Evolutionary conservation across 73 alveolate species (phyloP).

Genomic region (Symbiodinium natans): DNA sequence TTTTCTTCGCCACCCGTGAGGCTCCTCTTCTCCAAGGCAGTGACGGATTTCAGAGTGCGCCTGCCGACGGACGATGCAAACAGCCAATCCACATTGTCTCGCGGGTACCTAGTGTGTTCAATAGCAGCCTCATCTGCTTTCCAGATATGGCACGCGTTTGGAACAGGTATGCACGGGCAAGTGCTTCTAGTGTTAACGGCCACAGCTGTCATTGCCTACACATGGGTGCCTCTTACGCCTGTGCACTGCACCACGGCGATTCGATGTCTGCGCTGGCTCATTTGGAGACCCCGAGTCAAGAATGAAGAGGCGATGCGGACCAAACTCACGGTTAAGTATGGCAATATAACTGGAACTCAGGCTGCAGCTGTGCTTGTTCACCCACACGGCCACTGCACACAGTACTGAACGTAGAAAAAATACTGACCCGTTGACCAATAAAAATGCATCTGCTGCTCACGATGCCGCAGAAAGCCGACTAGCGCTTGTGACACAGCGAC

Average conservation of each 20-base stretch:
- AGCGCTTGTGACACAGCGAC: no score
- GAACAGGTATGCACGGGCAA: neutral
- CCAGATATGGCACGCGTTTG: neutral
- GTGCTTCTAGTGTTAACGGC: neutral
- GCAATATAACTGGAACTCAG: no score
- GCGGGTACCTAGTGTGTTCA: neutral
- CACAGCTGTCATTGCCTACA: neutral
- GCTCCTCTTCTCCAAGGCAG: neutral
- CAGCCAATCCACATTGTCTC: neutral
- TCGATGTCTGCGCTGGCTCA: neutral
- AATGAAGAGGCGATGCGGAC: constrained; percentile 5
- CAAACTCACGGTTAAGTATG: no score
- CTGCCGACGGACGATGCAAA: neutral
- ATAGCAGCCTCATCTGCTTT: neutral
- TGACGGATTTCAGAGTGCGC: neutral
- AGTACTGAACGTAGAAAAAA: no score
- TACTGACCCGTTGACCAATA: no score
- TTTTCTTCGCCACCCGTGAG: neutral
- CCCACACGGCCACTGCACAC: no score
- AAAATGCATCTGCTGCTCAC: no score
- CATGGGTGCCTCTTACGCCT: neutral
- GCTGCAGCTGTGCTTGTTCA: no score
- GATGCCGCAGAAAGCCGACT: no score
- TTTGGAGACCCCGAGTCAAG: neutral
- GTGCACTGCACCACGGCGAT: neutral